Evolutionary conservation across 345 rosid genomes (phyloP).

Genomic region (Cardamine chenopodiifolia): DNA sequence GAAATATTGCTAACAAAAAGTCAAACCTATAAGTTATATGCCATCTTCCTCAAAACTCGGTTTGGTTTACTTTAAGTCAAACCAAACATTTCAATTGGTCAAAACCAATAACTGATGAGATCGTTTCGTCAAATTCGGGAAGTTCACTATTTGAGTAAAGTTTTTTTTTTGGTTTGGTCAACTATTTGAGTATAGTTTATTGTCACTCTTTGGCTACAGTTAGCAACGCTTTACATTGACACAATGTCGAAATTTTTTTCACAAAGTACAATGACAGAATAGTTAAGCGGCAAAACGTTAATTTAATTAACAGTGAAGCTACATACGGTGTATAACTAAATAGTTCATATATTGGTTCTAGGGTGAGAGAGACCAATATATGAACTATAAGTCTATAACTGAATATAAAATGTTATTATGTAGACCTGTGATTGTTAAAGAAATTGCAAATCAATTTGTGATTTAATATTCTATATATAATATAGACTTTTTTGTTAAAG

Average conservation of each 20-base stretch:
- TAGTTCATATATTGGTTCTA: background rate
- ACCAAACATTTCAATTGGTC: slow-evolving; percentile 15
- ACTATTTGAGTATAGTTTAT: too few species aligned
- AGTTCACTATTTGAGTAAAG: background rate
- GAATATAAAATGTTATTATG: too few species aligned
- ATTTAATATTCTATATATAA: background rate
- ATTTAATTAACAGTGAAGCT: background rate
- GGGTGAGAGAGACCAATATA: background rate
- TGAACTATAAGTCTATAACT: too few species aligned
- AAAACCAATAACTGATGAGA: background rate
- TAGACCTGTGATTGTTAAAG: background rate
- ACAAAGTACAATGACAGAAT: too few species aligned
- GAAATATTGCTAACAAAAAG: background rate
- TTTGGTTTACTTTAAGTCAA: background rate
- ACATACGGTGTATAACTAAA: background rate
- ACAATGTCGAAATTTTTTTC: too few species aligned
- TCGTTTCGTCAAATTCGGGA: slow-evolving; percentile 1
- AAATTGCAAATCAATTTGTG: background rate
- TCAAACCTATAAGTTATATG: slow-evolving; percentile 15
- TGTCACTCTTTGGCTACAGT: too few species aligned
- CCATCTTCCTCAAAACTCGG: slow-evolving; percentile 26
- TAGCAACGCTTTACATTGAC: too few species aligned
- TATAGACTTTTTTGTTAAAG: too few species aligned
- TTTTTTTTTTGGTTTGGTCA: too few species aligned
- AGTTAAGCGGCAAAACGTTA: too few species aligned